These are phyloP conservation scores for Saccharomyces mikatae DNA, from an alignment of 805 yeast genomes.

Conservation along the genomic window DNA sequence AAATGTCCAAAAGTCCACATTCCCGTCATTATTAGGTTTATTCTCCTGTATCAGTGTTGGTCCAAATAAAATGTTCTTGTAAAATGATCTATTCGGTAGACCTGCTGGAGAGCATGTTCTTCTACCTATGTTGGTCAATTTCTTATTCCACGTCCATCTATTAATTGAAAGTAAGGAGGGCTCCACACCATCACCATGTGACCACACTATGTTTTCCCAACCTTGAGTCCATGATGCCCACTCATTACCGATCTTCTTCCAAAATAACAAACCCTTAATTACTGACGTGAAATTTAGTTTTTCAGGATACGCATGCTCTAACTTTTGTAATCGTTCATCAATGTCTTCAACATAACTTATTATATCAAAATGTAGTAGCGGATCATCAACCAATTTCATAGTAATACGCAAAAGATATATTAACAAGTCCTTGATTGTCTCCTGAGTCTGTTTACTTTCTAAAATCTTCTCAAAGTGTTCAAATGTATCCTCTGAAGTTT, in stretches of 20 bases:
- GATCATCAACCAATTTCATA: conserved; percentile 57
- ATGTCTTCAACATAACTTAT: conserved; percentile 37
- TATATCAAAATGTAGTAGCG: conserved; percentile 64
- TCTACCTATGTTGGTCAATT: conserved; percentile 46
- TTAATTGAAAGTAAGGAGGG: conserved; percentile 57
- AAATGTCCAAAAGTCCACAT: conserved; percentile 40
- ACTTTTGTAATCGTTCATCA: conserved; percentile 38
- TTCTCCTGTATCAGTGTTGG: conserved; percentile 54
- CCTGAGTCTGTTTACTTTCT: conserved; percentile 40
- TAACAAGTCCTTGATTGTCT: conserved; percentile 47
- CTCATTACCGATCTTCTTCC: conserved; percentile 38
- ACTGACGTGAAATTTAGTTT: conserved; percentile 26
- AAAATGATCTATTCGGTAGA: conserved; percentile 51
- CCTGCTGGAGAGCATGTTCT: conserved; percentile 39
- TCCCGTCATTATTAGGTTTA: conserved; percentile 34
- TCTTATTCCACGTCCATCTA: conserved; percentile 71
- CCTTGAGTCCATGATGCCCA: conserved; percentile 47
- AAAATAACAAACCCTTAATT: conserved; percentile 27
- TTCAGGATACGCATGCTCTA: conserved; percentile 25
- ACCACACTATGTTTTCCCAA: conserved; percentile 50
- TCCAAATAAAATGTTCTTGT: conserved; percentile 59
- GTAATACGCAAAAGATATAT: conserved; percentile 44
- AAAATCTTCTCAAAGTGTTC: conserved; percentile 37
- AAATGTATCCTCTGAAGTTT: conserved; percentile 59
- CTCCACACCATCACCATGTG: conserved; percentile 48